Percentiles rank a stretch among this genome's conserved stretches.
These are phyloP conservation scores for Bolboschoenoplectus hybrid DNA, from an alignment of 202 grass and related monocot genomes.

Conservation along the genomic window DNA sequence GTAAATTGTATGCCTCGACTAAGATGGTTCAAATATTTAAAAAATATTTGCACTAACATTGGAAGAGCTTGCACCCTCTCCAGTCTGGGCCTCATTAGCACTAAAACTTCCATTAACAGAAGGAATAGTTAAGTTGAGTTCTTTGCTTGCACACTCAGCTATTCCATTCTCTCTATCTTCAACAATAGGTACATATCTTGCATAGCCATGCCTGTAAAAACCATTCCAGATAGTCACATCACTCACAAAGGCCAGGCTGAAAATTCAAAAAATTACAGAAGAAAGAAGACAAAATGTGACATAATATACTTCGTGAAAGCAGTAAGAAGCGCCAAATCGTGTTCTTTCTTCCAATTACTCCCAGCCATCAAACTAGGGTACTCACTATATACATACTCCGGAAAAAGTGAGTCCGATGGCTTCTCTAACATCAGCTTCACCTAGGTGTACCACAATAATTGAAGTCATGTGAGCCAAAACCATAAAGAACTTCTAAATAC, in stretches of 20 bases:
- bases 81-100: slow-evolving; percentile 49
- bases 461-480: slow-evolving; percentile 23
- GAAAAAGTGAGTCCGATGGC: slow-evolving; percentile 55
- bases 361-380: slow-evolving; percentile 80
- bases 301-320: slow-evolving; percentile 77
- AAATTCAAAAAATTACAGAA: background rate
- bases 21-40: slow-evolving; percentile 33
- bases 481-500: slow-evolving; percentile 24
- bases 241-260: background rate
- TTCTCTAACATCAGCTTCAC: slow-evolving; percentile 30
- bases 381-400: slow-evolving; percentile 71
- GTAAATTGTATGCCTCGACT: slow-evolving; percentile 18
- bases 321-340: slow-evolving; percentile 82
- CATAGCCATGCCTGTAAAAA: slow-evolving; percentile 89
- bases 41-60: slow-evolving; percentile 52
- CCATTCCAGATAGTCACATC: slow-evolving; percentile 22
- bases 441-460: slow-evolving; percentile 36
- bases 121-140: slow-evolving; percentile 67
- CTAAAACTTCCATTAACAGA: slow-evolving; percentile 49
- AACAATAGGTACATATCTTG: slow-evolving; percentile 93
- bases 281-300: slow-evolving; percentile 14
- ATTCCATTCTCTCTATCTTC: slow-evolving; percentile 79
- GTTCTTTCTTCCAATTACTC: slow-evolving; percentile 86
- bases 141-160: slow-evolving; percentile 69
- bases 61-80: slow-evolving; percentile 39